A percentile compares a stretch with the other conserved stretches of the same genome.
These are phyloP conservation scores for Ilex paraguariensis DNA, from an alignment of 305 asterid species.

Conservation along the genomic window DNA sequence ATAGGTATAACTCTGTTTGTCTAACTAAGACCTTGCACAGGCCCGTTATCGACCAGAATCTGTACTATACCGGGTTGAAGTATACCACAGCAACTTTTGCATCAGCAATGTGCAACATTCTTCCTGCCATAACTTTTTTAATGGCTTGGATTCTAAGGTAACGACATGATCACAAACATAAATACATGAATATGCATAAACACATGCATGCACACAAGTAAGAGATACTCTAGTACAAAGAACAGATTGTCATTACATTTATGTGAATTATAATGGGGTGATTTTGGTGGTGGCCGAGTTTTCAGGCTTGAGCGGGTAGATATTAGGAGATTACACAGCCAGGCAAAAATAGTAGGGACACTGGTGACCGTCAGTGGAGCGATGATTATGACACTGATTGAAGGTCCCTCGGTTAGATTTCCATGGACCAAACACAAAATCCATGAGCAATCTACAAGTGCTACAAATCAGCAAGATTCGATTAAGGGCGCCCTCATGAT, in stretches of 20 bases:
- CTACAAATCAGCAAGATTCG: slow-evolving; percentile 27
- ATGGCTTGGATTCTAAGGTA: slow-evolving; percentile 47
- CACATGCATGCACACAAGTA: no score
- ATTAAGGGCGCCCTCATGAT: slow-evolving; percentile 61
- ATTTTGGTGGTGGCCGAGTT: background rate
- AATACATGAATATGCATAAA: no score
- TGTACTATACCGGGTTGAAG: slow-evolving; percentile 58
- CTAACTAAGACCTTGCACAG: slow-evolving; percentile 23
- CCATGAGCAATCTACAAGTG: slow-evolving; percentile 6
- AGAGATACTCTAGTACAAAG: no score
- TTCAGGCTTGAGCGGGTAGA: slow-evolving; percentile 57
- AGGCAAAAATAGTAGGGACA: slow-evolving; percentile 56
- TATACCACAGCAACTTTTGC: slow-evolving; percentile 65
- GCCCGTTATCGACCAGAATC: slow-evolving; percentile 64
- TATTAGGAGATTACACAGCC: slow-evolving; percentile 35
- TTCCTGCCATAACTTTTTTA: slow-evolving; percentile 45
- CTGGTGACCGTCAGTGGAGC: slow-evolving; percentile 62
- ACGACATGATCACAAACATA: background rate
- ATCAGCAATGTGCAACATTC: slow-evolving; percentile 43
- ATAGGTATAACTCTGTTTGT: background rate
- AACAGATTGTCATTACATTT: no score
- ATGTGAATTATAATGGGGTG: background rate
- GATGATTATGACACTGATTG: slow-evolving; percentile 51
- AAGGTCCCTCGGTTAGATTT: slow-evolving; percentile 25
- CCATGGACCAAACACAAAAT: slow-evolving; percentile 17